phyloP scores from a whole-genome alignment of 164 flowering plant genomes.

The Annona squamosa region DNA sequence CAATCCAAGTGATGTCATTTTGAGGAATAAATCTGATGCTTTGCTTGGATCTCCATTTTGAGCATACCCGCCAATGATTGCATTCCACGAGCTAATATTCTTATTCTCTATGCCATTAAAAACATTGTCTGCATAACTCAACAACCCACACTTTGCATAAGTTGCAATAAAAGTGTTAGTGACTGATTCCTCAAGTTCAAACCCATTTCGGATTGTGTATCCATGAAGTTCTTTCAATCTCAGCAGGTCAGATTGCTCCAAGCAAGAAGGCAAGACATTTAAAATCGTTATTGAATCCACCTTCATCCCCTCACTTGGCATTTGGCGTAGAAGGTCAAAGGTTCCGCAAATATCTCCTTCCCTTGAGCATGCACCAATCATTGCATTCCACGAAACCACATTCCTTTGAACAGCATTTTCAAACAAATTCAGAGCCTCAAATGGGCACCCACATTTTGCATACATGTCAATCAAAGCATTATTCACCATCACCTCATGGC shows the following conservation, averaged over 20 bases:
- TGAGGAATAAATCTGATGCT: conserved; percentile 37
- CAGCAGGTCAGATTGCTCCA: conserved; percentile 21
- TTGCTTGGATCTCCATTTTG: conserved; percentile 51
- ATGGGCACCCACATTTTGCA: conserved; percentile 41
- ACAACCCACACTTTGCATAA: conserved; percentile 61
- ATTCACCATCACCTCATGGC: conserved; percentile 33
- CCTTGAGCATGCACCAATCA: conserved; percentile 44
- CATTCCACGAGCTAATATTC: conserved; percentile 67
- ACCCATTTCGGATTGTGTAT: conserved; percentile 44
- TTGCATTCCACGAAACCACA: conserved; percentile 64
- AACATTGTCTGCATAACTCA: conserved; percentile 31
- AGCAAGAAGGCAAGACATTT: conserved; percentile 48
- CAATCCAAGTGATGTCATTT: conserved; percentile 39
- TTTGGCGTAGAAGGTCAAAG: conserved; percentile 36
- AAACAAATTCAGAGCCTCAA: conserved; percentile 35
- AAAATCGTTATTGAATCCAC: conserved; percentile 45
- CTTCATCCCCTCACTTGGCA: conserved; percentile 34
- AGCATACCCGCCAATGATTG: conserved; percentile 51
- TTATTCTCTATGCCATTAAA: conserved; percentile 31
- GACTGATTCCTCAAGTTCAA: conserved; percentile 37
- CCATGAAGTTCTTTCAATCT: conserved; percentile 67
- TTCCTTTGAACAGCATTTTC: conserved; percentile 29
- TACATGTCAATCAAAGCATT: conserved; percentile 64
- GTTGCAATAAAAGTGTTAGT: conserved; percentile 57
- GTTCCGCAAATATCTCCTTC: conserved; percentile 31